Percentiles rank a stretch among this genome's conserved stretches.
Conservation (phyloP, 768 basidiomycete genomes). For the Saitozyma sp. region DNA sequence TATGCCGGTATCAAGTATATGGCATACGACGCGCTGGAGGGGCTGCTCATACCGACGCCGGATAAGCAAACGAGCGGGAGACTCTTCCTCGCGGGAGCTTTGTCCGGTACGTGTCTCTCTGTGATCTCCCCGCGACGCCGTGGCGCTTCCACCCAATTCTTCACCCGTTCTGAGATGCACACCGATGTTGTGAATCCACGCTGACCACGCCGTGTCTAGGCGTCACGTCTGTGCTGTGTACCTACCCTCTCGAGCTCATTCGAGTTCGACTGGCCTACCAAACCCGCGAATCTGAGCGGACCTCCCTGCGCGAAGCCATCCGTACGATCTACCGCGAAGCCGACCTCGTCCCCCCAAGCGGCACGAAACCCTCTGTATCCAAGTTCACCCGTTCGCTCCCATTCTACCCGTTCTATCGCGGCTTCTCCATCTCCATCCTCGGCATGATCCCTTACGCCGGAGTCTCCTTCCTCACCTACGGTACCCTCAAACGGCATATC, state of each 20-base stretch:
- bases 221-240: slow-evolving; percentile 80
- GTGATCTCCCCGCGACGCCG: background rate
- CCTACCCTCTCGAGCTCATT: slow-evolving; percentile 93
- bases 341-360: slow-evolving; percentile 30
- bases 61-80: slow-evolving; percentile 73
- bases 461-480: slow-evolving; percentile 91
- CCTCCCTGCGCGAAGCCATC: slow-evolving; percentile 59
- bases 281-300: slow-evolving; percentile 56
- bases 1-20: slow-evolving; percentile 98
- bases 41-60: slow-evolving; percentile 82
- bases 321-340: slow-evolving; percentile 68
- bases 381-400: slow-evolving; percentile 44
- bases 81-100: slow-evolving; percentile 81
- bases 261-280: slow-evolving; percentile 94
- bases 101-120: slow-evolving; percentile 65
- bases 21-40: slow-evolving; percentile 85
- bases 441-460: slow-evolving; percentile 97
- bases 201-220: slow-evolving; percentile 55
- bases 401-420: slow-evolving; percentile 80
- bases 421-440: slow-evolving; percentile 85
- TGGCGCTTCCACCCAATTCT: no score
- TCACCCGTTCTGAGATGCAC: no score
- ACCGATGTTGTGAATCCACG: slow-evolving; percentile 5
- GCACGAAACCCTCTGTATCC: slow-evolving; percentile 23
- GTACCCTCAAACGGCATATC: slow-evolving; percentile 61